Evolutionary conservation across 129 eudicot species (phyloP).

Genomic region (Calendula officinalis): DNA sequence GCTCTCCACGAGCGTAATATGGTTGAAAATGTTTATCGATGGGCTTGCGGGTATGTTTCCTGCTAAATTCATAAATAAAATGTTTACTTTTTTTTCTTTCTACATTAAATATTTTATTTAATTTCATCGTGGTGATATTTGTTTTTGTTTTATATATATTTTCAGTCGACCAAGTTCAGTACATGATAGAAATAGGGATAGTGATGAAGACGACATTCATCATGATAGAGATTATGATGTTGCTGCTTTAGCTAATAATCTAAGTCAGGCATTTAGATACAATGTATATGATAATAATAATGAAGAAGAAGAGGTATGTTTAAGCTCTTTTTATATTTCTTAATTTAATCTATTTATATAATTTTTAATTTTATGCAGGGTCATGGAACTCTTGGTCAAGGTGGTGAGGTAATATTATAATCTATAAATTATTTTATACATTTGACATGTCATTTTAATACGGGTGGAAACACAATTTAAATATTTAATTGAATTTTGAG

Average conservation of each 20-base stretch:
- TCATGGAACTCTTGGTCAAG: conserved; percentile 61
- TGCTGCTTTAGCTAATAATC: conserved; percentile 79
- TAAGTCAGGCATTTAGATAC: conserved; percentile 85
- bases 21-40: conserved; percentile 78
- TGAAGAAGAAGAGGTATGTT: conserved; percentile 76
- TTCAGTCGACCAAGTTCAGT: conserved; percentile 85
- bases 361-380: conserved; percentile 42
- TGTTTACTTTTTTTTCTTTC: neutral
- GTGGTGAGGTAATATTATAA: conserved; percentile 60
- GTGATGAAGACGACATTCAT: conserved; percentile 85
- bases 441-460: neutral
- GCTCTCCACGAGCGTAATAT: conserved; percentile 75
- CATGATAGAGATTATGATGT: conserved; percentile 94
- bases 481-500: conserved; percentile 23
- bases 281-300: conserved; percentile 58
- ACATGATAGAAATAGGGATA: conserved; percentile 81
- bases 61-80: neutral
- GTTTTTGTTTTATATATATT: neutral
- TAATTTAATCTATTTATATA: neutral
- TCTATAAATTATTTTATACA: neutral
- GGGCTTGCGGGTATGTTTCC: conserved; percentile 91
- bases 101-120: neutral
- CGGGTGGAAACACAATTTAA: neutral
- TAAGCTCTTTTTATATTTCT: neutral
- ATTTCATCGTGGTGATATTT: conserved; percentile 1